Base-by-base conservation (phyloP, 108 stramenopile species). In the Cylindrotheca closterium region DNA sequence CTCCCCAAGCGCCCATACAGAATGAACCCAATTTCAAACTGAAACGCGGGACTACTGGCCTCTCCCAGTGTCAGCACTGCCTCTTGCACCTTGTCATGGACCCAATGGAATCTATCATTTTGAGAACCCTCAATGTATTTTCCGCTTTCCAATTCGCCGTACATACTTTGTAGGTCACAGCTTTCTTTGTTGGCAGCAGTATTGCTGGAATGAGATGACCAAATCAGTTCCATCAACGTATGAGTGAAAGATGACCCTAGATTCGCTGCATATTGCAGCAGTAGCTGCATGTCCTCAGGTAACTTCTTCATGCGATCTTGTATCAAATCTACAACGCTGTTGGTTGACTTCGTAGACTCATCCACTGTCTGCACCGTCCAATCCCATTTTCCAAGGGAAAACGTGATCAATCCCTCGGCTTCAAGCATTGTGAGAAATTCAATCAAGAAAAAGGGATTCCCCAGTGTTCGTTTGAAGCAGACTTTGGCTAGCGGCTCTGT, bases 11-110 rank as follows among this genome's bases (percentile, higher is more conserved):
- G 63, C 60, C 62, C 47, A 7, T 68, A 63, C 2, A 82, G 55
- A 27, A 51, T 64, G 1, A 69, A 65, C 25, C 81, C 81, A 37
- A 82, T 31, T 12, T 75, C 61, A 15, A 75, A 61, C 32, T 82
- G 70, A n/a, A n/a, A n/a, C n/a, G n/a, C n/a, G n/a, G n/a, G n/a
- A n/a, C n/a, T n/a, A n/a, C n/a, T n/a, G n/a, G 15, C 47, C 26
- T 71, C 67, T 19, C 76, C 69, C 1, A 76, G 47, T 24, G 45
- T 28, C 45, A 62, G 71, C 2, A 75, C 65, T 15, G 74, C 75
- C 50, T 77, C 50, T 52, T 80, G 79, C 4, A 80, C 46, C 30
- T 61, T 53, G n/a, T n/a, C n/a, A n/a, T n/a, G n/a, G n/a, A n/a
- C n/a, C n/a, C n/a, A n/a, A n/a, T n/a, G n/a, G n/a, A 53, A 81